phyloP scores from a whole-genome alignment of 805 yeast genomes.

The Ogataea naganishii region DNA sequence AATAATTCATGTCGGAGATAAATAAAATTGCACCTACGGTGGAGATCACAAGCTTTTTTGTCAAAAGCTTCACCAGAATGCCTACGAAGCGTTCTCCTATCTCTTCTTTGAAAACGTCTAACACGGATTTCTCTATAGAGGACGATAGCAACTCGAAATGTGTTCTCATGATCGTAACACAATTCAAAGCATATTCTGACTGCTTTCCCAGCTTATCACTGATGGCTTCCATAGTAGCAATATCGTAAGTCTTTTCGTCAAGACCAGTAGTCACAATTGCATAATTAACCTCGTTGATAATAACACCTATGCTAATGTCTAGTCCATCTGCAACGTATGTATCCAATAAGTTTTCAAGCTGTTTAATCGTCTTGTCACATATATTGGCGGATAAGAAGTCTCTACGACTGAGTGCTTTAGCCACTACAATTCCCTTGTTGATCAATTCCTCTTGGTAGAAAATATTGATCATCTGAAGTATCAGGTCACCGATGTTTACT shows the following conservation, averaged over 20 bases:
- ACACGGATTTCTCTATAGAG: slow-evolving; percentile 77
- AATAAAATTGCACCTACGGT: slow-evolving; percentile 76
- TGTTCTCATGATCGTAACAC: slow-evolving; percentile 52
- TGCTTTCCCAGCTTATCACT: slow-evolving; percentile 22
- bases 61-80: slow-evolving; percentile 66
- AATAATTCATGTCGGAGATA: slow-evolving; percentile 73
- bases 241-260: slow-evolving; percentile 42
- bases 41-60: slow-evolving; percentile 58
- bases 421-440: slow-evolving; percentile 37
- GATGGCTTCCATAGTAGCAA: slow-evolving; percentile 9
- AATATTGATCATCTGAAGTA: slow-evolving; percentile 85
- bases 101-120: slow-evolving; percentile 92
- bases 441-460: slow-evolving; percentile 83
- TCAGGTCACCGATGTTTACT: slow-evolving; percentile 86
- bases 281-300: slow-evolving; percentile 60
- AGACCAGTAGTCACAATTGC: slow-evolving; percentile 13
- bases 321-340: slow-evolving; percentile 88
- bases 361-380: slow-evolving; percentile 49
- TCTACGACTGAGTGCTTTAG: slow-evolving; percentile 42
- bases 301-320: slow-evolving; percentile 83
- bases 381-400: slow-evolving; percentile 76
- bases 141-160: slow-evolving; percentile 71
- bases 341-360: slow-evolving; percentile 74
- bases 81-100: slow-evolving; percentile 81
- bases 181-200: slow-evolving; percentile 57